phyloP scores from a whole-genome alignment of 495 filamentous ascomycete species.

The Penicillium taxi region DNA sequence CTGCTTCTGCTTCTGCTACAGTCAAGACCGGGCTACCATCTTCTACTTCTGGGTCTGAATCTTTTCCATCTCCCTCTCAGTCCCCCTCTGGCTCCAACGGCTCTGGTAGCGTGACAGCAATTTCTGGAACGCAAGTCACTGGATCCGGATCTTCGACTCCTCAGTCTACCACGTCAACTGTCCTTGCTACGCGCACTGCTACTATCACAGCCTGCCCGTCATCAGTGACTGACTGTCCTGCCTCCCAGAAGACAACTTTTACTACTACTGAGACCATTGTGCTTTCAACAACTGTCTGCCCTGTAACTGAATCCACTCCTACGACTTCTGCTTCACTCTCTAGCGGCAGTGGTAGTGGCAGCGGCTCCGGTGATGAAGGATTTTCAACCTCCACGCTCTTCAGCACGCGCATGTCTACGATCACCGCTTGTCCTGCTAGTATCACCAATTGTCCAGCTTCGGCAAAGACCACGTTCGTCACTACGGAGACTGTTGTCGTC shows the following conservation, averaged over 20 bases:
- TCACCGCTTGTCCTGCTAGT: conserved; percentile 11
- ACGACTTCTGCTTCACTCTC: neutral
- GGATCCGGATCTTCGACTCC: neutral
- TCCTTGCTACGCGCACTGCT: conserved; percentile 21
- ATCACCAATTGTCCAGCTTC: conserved; percentile 17
- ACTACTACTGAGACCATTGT: conserved; percentile 3
- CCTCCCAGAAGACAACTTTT: neutral
- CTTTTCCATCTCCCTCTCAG: neutral
- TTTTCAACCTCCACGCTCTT: neutral
- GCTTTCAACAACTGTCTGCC: conserved; percentile 4
- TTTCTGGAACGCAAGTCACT: too few species aligned
- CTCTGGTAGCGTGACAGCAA: too few species aligned
- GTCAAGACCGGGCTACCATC: neutral
- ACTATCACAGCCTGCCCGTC: conserved; percentile 27
- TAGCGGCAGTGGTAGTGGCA: neutral
- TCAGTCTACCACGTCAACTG: conserved; percentile 22
- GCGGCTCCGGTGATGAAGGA: neutral
- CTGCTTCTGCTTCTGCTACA: neutral
- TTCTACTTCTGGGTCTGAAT: neutral
- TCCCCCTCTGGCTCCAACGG: neutral
- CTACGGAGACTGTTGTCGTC: conserved; percentile 15
- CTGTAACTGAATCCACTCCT: conserved; percentile 3
- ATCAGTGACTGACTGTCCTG: conserved; percentile 19
- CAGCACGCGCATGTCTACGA: neutral
- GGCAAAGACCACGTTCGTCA: conserved; percentile 12